Evolutionary conservation across 1,139 yeast species (phyloP).

Genomic region (Scheffersomyces cryptocercus): DNA sequence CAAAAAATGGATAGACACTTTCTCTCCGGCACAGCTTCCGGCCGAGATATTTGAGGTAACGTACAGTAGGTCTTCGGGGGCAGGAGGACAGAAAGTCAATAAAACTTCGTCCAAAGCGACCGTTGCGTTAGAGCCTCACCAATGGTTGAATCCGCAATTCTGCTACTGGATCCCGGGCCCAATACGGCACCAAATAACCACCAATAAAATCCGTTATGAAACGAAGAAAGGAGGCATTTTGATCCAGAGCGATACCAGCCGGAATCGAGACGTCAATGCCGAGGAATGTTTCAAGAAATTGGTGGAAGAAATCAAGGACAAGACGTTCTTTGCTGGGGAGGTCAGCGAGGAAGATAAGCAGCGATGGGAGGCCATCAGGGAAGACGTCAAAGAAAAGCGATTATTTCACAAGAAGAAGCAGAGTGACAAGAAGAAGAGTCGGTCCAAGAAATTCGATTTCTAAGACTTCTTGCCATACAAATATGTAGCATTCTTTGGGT

Average conservation of each 20-base stretch:
- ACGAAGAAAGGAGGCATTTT: slow-evolving; percentile 60
- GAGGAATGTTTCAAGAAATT: slow-evolving; percentile 63
- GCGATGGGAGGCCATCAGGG: slow-evolving; percentile 57
- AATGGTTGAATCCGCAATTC: slow-evolving; percentile 47
- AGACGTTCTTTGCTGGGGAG: slow-evolving; percentile 53
- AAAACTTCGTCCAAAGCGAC: slow-evolving; percentile 82
- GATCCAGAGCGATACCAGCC: slow-evolving; percentile 59
- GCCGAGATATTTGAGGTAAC: slow-evolving; percentile 48
- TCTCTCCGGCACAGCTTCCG: slow-evolving; percentile 46
- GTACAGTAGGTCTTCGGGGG: slow-evolving; percentile 80
- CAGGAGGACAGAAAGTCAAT: slow-evolving; percentile 95
- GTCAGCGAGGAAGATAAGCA: slow-evolving; percentile 46
- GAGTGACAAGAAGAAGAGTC: slow-evolving; percentile 55
- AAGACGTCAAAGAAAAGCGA: slow-evolving; percentile 49
- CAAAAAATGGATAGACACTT: slow-evolving; percentile 45
- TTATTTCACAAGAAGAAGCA: slow-evolving; percentile 51
- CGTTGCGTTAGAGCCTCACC: slow-evolving; percentile 46
- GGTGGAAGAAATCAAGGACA: slow-evolving; percentile 49
- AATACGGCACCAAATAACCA: slow-evolving; percentile 45
- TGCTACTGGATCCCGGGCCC: slow-evolving; percentile 65
- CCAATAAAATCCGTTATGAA: slow-evolving; percentile 50
- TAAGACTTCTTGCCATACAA: neutral
- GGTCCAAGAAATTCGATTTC: slow-evolving; percentile 42
- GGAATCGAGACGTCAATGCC: slow-evolving; percentile 62
- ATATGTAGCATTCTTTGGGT: too few species aligned